These are phyloP conservation scores for Kalmanozyma brasiliensis DNA, from an alignment of 1,284 basidiomycete genomes.

Conservation along the genomic window DNA sequence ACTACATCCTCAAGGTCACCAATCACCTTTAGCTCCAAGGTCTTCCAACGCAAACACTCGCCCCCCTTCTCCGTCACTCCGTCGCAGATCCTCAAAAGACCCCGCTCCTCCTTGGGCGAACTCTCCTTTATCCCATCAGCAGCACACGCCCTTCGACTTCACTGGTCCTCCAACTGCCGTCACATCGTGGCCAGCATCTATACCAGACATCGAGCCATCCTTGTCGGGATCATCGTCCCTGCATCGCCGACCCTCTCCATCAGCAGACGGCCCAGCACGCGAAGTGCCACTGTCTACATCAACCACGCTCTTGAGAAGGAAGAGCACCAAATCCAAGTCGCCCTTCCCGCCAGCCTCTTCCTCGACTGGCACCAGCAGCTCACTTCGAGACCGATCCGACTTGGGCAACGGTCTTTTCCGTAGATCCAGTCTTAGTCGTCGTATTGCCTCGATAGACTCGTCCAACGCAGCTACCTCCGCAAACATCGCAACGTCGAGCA, in stretches of 20 bases:
- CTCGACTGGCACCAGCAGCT: constrained; percentile 38
- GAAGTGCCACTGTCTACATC: constrained; percentile 1
- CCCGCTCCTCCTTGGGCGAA: constrained; percentile 4
- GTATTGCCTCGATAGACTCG: constrained; percentile 26
- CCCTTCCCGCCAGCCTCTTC: constrained; percentile 36
- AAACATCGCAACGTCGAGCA: neutral
- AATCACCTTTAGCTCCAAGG: neutral
- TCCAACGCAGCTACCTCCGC: constrained; percentile 1
- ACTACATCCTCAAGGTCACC: constrained; percentile 11
- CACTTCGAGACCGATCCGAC: constrained; percentile 20
- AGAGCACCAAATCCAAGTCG: constrained; percentile 14
- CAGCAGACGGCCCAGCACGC: neutral
- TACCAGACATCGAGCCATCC: constrained; percentile 4
- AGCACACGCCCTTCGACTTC: constrained; percentile 26
- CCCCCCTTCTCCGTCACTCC: constrained; percentile 3
- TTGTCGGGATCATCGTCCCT: neutral
- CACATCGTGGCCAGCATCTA: constrained; percentile 6
- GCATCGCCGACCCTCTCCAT: neutral
- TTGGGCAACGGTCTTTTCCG: constrained; percentile 31
- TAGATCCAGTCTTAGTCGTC: constrained; percentile 33
- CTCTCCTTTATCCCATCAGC: constrained; percentile 9
- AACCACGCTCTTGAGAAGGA: constrained; percentile 12
- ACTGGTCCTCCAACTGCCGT: constrained; percentile 7
- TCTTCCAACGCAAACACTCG: constrained; percentile 6
- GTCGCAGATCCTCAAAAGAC: neutral